Evolutionary conservation across 169 alveolate genomes (phyloP).

Genomic region (Sarcocystis neurona): DNA sequence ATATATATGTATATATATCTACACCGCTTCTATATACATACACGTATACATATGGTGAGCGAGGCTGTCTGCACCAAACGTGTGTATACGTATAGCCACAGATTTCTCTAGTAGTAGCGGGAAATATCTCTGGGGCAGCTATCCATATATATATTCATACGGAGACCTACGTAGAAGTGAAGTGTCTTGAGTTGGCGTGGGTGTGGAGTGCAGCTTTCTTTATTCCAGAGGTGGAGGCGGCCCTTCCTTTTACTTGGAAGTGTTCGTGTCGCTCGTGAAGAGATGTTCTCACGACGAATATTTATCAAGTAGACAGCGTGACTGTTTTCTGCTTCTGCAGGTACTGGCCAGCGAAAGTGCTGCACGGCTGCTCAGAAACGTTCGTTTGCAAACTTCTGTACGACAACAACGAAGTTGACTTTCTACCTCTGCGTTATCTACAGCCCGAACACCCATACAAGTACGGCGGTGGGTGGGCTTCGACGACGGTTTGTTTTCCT

Average conservation of each 20-base stretch:
- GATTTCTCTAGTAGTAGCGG: no score
- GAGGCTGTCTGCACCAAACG: no score
- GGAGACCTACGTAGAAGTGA: not conserved
- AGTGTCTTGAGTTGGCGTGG: not conserved
- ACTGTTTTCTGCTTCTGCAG: conserved; percentile 11
- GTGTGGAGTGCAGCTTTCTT: not conserved
- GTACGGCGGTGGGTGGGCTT: conserved; percentile 47
- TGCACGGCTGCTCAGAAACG: conserved; percentile 27
- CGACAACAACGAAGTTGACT: conserved; percentile 50
- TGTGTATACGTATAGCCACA: no score
- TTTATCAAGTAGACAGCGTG: not conserved
- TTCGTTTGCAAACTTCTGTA: conserved; percentile 27
- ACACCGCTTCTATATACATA: no score
- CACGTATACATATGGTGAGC: no score
- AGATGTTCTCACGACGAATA: no score
- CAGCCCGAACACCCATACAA: conserved; percentile 44
- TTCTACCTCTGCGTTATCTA: not conserved
- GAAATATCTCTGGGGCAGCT: no score
- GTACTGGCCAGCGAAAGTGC: conserved; percentile 36
- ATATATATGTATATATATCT: no score
- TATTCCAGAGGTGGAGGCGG: not conserved
- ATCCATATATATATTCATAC: no score
- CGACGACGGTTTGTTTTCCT: not conserved
- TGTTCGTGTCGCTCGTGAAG: not conserved
- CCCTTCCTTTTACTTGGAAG: not conserved